Percentiles rank a stretch among this genome's conserved stretches.
Conservation (phyloP, 352 stramenopile species). For the Globisporangium ultimum region DNA sequence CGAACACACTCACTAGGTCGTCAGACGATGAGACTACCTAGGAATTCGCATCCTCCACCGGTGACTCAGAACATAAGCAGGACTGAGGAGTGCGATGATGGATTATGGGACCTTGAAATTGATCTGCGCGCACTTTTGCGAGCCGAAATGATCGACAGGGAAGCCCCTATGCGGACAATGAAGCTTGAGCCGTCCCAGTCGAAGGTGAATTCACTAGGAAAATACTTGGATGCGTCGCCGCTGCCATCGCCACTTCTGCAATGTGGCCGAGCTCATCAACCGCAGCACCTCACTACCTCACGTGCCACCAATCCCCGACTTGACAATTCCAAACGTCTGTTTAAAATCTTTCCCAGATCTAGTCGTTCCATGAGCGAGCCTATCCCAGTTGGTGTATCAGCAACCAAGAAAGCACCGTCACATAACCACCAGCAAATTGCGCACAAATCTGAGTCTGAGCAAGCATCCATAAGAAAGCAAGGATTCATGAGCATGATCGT, state of each 20-base stretch:
- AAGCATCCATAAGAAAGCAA: constrained; percentile 29
- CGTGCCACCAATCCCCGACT: not conserved
- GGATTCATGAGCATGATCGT: constrained; percentile 29
- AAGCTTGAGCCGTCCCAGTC: constrained; percentile 32
- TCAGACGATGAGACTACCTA: not conserved
- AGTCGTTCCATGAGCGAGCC: not conserved
- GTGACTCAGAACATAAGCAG: not conserved
- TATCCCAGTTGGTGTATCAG: not conserved
- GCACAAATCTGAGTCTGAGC: not conserved
- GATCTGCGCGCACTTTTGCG: constrained; percentile 18
- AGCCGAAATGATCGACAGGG: constrained; percentile 18
- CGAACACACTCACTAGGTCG: not conserved
- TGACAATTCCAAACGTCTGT: not conserved
- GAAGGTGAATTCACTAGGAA: constrained; percentile 32
- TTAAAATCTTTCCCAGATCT: constrained; percentile 3
- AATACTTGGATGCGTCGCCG: constrained; percentile 20
- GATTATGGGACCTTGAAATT: constrained; percentile 14
- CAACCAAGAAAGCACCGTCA: not conserved
- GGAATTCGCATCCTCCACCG: not conserved
- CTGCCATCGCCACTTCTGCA: not conserved
- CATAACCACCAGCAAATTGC: not conserved
- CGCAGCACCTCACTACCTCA: not conserved
- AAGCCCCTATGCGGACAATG: constrained; percentile 42
- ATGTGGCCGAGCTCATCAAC: not conserved
- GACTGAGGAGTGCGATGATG: not conserved